These are phyloP conservation scores for Microcyclospora pomicola DNA, from an alignment of 2,329 filamentous ascomycete species.

Conservation along the genomic window DNA sequence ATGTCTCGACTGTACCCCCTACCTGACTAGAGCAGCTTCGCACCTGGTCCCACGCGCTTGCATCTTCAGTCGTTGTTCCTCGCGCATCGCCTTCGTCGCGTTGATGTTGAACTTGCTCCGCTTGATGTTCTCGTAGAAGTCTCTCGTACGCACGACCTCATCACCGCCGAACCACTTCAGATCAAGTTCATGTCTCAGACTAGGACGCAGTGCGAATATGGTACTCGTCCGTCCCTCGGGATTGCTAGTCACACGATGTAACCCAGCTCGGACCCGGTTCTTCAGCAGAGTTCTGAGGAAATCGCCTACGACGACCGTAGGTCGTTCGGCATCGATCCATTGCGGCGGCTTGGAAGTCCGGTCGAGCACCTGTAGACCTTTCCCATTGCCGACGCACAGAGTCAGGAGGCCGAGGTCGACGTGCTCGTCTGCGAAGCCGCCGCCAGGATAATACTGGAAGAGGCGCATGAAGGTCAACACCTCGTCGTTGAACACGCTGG, in stretches of 20 bases:
- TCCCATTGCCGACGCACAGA: conserved; percentile 14
- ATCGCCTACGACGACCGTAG: conserved; percentile 13
- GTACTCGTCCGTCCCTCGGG: conserved; percentile 13
- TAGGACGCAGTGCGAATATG: conserved; percentile 16
- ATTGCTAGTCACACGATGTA: conserved; percentile 16
- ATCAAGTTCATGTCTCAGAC: conserved; percentile 11
- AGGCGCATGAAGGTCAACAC: conserved; percentile 9
- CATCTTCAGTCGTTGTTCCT: conserved; percentile 1
- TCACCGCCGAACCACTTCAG: conserved; percentile 13
- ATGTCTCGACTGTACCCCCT: too few species aligned
- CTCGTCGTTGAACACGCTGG: background rate
- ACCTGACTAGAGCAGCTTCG: too few species aligned
- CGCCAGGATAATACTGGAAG: conserved; percentile 15
- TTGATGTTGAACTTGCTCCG: conserved; percentile 10
- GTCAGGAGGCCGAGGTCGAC: conserved; percentile 19
- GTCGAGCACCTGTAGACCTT: conserved; percentile 15
- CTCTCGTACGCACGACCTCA: conserved; percentile 8
- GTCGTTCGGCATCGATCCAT: conserved; percentile 11
- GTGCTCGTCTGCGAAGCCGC: conserved; percentile 13
- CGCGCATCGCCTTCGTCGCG: conserved; percentile 5
- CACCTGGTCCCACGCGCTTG: too few species aligned
- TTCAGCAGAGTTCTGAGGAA: conserved; percentile 11
- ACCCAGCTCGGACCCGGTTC: conserved; percentile 10
- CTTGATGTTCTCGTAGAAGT: conserved; percentile 11
- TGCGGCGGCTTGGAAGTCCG: conserved; percentile 1